Evolutionary conservation across 2,329 filamentous ascomycete genomes (phyloP), one percentile per base, ranked within the genome.

Genomic region (Aureobasidium sp.): DNA sequence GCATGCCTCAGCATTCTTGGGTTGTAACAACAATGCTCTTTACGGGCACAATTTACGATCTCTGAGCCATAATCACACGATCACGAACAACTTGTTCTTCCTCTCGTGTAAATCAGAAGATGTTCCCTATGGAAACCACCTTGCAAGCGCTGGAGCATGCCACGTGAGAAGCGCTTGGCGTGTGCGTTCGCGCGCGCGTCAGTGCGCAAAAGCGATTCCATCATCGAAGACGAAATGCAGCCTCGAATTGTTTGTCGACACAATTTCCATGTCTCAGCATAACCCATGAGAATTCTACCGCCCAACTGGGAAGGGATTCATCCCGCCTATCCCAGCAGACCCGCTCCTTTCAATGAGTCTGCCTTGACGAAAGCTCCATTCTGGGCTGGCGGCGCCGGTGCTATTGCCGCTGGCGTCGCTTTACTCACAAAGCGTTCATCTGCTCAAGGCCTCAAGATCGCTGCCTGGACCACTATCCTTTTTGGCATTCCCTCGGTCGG

Each of bases 231-330:
- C 55, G 41, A 42, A 20, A 9, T 34, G 13, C 26, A 15, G 15
- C 20, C 23, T 27, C 13, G 10, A 36, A 23, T 44, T 34, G 48
- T 47, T 37, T 53, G 47, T 41, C 41, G 41, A 34, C 42, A 46
- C 20, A 15, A 6, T n/a, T 41, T 60, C 48, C 56, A 61, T 53
- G 47, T 53, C 26, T 39, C 48, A 46, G 23, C 32, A 29, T 42
- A 58, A 47, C 55, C 56, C 39, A 65, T 65, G 64, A 63, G 61
- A 42, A 39, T 66, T 41, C 47, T 65, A 29, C 65, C 65, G 15
- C 50, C 60, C 32, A 61, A 60, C 23, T 60, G 56, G 47, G 58
- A 63, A 52, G 63, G 62, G 17, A 51, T 65, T 9, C 65, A 66
- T 51, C 64, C 63, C 41, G 56, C 58, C 17, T 63, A 61, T 9